Conservation (phyloP, 305 asterid genomes). For the Solanum hybrid region DNA sequence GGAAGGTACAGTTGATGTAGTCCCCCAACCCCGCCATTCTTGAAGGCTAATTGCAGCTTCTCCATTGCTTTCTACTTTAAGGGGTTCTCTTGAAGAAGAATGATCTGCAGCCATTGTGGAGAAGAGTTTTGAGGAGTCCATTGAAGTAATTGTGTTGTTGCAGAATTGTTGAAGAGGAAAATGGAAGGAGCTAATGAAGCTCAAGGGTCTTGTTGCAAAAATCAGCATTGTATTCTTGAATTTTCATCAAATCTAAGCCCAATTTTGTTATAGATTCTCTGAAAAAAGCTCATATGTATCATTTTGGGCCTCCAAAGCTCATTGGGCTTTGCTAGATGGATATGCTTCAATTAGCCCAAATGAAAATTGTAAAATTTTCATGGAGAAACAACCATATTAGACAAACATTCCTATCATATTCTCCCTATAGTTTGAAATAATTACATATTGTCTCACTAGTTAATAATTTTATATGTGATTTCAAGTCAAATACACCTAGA, state of each 20-base stretch:
- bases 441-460: background rate
- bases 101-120: constrained; percentile 10
- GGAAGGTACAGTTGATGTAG: constrained; percentile 59
- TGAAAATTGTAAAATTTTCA: background rate
- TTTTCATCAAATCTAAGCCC: background rate
- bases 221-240: background rate
- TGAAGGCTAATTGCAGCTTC: constrained; percentile 41
- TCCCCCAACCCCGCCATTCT: constrained; percentile 98
- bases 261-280: background rate
- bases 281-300: background rate
- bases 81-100: constrained; percentile 12
- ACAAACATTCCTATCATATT: background rate
- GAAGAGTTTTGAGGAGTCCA: background rate
- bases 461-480: no score
- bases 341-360: background rate
- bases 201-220: background rate
- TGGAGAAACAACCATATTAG: background rate
- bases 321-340: background rate
- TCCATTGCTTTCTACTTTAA: background rate
- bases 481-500: background rate
- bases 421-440: background rate
- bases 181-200: background rate
- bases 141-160: background rate
- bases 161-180: constrained; percentile 1
- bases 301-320: background rate